A percentile compares a stretch with the other conserved stretches of the same genome.
These are phyloP conservation scores for Spencermartinsiella europaea DNA, from an alignment of 805 yeast genomes.

Conservation along the genomic window DNA sequence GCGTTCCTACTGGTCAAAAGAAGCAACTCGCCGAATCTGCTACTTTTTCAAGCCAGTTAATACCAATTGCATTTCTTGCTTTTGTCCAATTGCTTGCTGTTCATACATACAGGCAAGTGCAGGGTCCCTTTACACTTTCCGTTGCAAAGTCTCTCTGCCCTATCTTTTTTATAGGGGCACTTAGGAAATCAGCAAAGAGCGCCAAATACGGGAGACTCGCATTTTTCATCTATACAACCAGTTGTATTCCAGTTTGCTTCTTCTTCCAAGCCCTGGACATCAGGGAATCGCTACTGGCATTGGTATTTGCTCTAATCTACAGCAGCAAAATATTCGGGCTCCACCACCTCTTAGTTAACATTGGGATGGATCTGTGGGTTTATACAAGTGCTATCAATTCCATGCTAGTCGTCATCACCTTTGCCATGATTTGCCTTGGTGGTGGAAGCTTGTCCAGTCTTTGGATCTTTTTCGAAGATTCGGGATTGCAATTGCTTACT, in stretches of 20 bases:
- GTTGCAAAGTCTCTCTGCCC: not conserved
- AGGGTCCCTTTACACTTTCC: not conserved
- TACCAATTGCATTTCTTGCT: too few relatives aligned
- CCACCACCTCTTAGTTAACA: not conserved
- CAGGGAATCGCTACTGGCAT: not conserved
- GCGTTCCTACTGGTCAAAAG: too few relatives aligned
- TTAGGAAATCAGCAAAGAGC: not conserved
- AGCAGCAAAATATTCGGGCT: not conserved
- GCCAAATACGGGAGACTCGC: not conserved
- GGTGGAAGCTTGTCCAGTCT: too few relatives aligned
- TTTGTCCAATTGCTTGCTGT: too few relatives aligned
- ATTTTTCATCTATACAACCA: too few relatives aligned
- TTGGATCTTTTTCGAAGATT: too few relatives aligned
- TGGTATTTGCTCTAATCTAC: slow-evolving; percentile 4
- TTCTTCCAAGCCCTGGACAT: not conserved
- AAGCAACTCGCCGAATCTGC: too few relatives aligned
- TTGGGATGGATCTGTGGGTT: not conserved
- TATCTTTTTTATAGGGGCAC: not conserved
- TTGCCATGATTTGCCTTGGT: too few relatives aligned
- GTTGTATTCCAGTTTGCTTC: not conserved
- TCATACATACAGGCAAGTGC: too few relatives aligned
- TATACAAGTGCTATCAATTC: not conserved
- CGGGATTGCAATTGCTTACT: too few relatives aligned
- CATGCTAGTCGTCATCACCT: not conserved
- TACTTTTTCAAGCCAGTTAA: too few relatives aligned